Base-by-base conservation (phyloP, 1,139 yeast genomes). In the Sugiyamaella grinbergsii region DNA sequence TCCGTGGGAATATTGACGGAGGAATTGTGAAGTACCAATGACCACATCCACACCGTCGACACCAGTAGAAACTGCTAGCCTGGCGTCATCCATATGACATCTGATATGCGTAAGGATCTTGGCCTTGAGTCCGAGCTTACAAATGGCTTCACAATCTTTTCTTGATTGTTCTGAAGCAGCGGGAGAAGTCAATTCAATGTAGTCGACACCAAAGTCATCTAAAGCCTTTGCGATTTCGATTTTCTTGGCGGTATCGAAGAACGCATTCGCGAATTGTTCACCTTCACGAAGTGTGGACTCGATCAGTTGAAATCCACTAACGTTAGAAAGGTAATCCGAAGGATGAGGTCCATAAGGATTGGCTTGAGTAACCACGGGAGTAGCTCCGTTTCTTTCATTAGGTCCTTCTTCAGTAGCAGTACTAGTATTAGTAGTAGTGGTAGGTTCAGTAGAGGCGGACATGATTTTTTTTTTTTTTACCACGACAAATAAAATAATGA, bases 41-140 rank as follows among this genome's bases (percentile, higher is more conserved):
- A 93, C 98, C 48, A 93, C 97, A 74, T 93, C 98, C 54, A 93
- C 98, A 73, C 98, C 98, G 69, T 93, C 98, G 54, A 93, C 98
- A 69, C 98, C 98, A 42, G 98, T 93, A 68, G 89, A 91, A 29
- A 93, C 98, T 2, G 98, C 98, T 53, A 93, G 87, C 68, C 85
- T 80, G 57, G 98, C 98, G 66, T 93, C 98, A 70, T 93, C 98
- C 98, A 93, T 91, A 71, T 91, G 97, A 73, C 98, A 93, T 74
- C 97, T 83, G 63, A 91, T 91, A 70, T 91, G 97, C 24, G 84
- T 80, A 64, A 91, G 80, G 58, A 91, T 89, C 77, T 93, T 93
- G 59, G 98, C 94, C 76, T 87, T 90, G 69, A 93, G 82, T 2
- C 98, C 98, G 61, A 93, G 79, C 77, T 93, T 91, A 79, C 98